Base-by-base conservation (phyloP, 768 basidiomycete genomes). In the Tricholoma saponaceum region DNA sequence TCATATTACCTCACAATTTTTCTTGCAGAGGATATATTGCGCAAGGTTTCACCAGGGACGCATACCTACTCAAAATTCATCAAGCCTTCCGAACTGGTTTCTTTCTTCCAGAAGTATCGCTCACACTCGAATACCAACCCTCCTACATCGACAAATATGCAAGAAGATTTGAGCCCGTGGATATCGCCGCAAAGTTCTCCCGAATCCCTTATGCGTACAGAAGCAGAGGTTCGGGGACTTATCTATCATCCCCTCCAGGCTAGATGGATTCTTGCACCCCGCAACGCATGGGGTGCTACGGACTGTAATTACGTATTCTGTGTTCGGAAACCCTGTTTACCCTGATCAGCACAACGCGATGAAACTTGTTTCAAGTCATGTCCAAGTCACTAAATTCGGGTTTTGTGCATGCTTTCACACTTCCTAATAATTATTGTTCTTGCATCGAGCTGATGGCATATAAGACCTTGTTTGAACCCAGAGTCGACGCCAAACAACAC, bases 41-140 rank as follows among this genome's bases (percentile, higher is more conserved):
- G 87, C 3, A 80, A 90, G 66, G 97, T 98, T 53, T 75, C 88
- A 0, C 81, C 79, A 2, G 94, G 95, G 8, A 98, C 97, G 9
- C 97, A 99, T 72, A 93, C 92, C 0, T 89, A 91, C 69, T 80
- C 84, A 43, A 98, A 99, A 71, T 99, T 82, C 70, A 75, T 99
- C 67, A 90, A 90, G 60, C 92, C 96, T 4, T 77, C 79, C 1
- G 97, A 99, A 67, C 82, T 99, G 10, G 75, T 89, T 37, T 79
- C 79, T 12, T 98, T 92, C 76, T 96, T 99, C 73, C 79, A 83
- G 51, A 72, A 76, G 22, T 84, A 89, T 58, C 73, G 68, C 26
- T 70, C 78, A 22, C 66, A 69, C 4, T 37, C 43, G 18, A 44
- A 33, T 43, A 12, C 10, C 28, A 10, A 28, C 18, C 7, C 14